Conservation (phyloP, 805 yeast genomes). For the Barnettozyma wickerhamii region DNA sequence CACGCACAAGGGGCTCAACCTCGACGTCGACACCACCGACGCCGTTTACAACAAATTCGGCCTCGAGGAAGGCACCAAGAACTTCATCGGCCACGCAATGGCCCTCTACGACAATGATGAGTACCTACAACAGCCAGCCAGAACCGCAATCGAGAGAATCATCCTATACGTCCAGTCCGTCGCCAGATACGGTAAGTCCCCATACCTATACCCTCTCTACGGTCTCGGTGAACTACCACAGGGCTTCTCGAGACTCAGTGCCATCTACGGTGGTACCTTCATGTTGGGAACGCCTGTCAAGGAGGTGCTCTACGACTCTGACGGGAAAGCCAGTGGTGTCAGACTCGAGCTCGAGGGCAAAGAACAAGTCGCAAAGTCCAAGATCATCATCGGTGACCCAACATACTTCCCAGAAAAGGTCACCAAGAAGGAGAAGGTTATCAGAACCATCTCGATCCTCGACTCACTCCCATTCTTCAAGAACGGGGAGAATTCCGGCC, state of each 20-base stretch:
- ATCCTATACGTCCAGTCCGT: slow-evolving; percentile 84
- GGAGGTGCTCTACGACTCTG: slow-evolving; percentile 71
- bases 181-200: slow-evolving; percentile 93
- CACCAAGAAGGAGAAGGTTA: slow-evolving; percentile 34
- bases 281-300: slow-evolving; percentile 97
- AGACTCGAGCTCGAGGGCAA: slow-evolving; percentile 76
- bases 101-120: slow-evolving; percentile 94
- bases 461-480: slow-evolving; percentile 77
- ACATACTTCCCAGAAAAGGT: slow-evolving; percentile 81
- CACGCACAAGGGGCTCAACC: slow-evolving; percentile 82
- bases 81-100: slow-evolving; percentile 98
- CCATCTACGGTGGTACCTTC: slow-evolving; percentile 97
- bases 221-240: slow-evolving; percentile 99
- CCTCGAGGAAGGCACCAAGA: slow-evolving; percentile 87
- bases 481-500: slow-evolving; percentile 79
- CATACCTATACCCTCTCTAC: slow-evolving; percentile 91
- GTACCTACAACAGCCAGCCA: slow-evolving; percentile 81
- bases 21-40: slow-evolving; percentile 87
- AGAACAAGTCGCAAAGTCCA: slow-evolving; percentile 67
- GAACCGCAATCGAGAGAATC: slow-evolving; percentile 86
- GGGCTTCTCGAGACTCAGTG: slow-evolving; percentile 95
- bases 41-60: slow-evolving; percentile 88
- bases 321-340: slow-evolving; percentile 78
- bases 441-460: slow-evolving; percentile 66
- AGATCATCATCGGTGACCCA: slow-evolving; percentile 93